Evolutionary conservation across 2,329 filamentous ascomycete genomes (phyloP), one percentile per base, ranked within the genome.

Genomic region (Colletotrichum chrysophilum): DNA sequence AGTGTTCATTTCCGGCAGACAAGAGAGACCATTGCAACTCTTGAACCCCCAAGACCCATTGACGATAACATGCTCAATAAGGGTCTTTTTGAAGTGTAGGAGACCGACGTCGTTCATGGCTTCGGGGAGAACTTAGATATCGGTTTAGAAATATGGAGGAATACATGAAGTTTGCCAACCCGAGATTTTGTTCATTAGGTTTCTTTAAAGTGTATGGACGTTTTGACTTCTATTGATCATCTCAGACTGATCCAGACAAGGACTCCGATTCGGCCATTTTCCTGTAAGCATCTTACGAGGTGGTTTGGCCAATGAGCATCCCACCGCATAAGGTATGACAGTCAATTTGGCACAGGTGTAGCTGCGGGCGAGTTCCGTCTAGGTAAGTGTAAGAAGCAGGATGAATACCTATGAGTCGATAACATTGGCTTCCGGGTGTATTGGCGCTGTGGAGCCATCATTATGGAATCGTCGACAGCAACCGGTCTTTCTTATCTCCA

Each of bases 1-100:
- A 83, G 82, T 48, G 76, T 84, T 2, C 79, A 84, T 75, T 80
- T 84, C 34, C 80, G 82, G 56, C 83, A 86, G 78, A 82, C 77
- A 14, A 79, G 84, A 32, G 83, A 74, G 79, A 77, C 3, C 81
- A 78, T 70, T 79, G 82, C 48, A 21, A 38, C 30, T 28, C 61
- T 65, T 14, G 61, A 65, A 12, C 30, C 61, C 9, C 61, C 61
- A 21, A 65, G 30, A 16, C 61, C 61, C 5, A 21, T 24, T n/a
- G 61, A 65, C 13, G 61, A 34, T 30, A 32, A 65, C 21, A 34
- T 65, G 34, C 14, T 65, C 61, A 65, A 65, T 5, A 65, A 34
- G 32, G 12, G 30, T n/a, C 32, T 65, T 9, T 65, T 65, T 38
- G 61, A 65, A 34, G 61, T 36, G 30, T 65, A 36, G 30, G 32